Base-by-base conservation (phyloP, 2,329 filamentous ascomycete species). In the Talaromyces sp. region DNA sequence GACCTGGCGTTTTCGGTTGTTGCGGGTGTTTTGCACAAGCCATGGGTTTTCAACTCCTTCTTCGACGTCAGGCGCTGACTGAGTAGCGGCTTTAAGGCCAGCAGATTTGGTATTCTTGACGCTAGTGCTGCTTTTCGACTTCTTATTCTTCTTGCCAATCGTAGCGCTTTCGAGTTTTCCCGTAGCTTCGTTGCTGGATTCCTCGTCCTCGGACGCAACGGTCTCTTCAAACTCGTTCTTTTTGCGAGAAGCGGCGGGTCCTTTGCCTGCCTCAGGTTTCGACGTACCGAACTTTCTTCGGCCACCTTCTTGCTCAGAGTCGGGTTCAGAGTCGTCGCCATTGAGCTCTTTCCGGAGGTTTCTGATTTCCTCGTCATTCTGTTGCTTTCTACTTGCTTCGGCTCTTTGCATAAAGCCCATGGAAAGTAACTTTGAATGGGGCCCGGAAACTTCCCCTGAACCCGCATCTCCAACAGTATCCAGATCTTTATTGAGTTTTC, bases 371-470 rank as follows among this genome's bases (percentile, higher is more conserved):
- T 90, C 89, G 68, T 96, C 91, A 67, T 98, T 97, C 61, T 87
- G 84, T 65, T 88, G 85, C 74, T 88, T 92, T 69, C 87, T 86
- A 42, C 87, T 82, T 30, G 88, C 89, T 70, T 97, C 93, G 1
- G 92, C 91, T 66, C 89, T 92, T 69, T 89, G 87, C 95, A 99
- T 98, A 73, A 99, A 99, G 64, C 91, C 91, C 88, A 99, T 92
- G 57, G 85, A 84, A 75, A 91, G 87, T 7, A 99, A 78, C 68
- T 86, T 88, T 15, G 88, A 88, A 67, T 84, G 81, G 0, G 84
- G 84, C 19, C 72, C 72, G 42, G 73, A 73, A 42, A 73, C 69
- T 33, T 72, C 73, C 47, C 71, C 69, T 3, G 67, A 69, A 19
- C 77, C 75, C 17, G 78, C 77, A 63, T 78, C 77, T 49, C 88